Conservation (phyloP, 176 grass and related monocot species). For the Poa pratensis region DNA sequence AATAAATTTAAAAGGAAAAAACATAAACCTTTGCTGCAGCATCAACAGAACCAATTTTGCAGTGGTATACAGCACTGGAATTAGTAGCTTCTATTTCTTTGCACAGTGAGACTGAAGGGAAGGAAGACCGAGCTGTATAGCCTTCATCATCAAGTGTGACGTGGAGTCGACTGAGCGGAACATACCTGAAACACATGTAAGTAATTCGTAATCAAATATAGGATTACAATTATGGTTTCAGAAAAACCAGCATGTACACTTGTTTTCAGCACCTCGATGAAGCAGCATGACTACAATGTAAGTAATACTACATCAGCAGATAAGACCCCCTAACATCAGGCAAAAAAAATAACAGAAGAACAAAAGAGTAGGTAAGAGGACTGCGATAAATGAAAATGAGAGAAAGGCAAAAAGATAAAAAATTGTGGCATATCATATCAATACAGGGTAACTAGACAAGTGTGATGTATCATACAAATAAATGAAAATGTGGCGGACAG, state of each 20-base stretch:
- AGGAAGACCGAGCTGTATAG: conserved; percentile 57
- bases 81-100: conserved; percentile 67
- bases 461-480: not conserved
- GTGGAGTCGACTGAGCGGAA: conserved; percentile 78
- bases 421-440: not conserved
- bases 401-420: not conserved
- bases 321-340: conserved; percentile 35
- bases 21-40: conserved; percentile 84
- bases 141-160: conserved; percentile 47
- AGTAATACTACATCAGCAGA: conserved; percentile 48
- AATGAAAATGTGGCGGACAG: not conserved
- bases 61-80: conserved; percentile 68
- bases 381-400: conserved; percentile 22
- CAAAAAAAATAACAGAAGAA: conserved; percentile 37
- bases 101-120: conserved; percentile 59
- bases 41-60: conserved; percentile 84
- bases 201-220: conserved; percentile 17
- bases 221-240: conserved; percentile 25
- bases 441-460: not conserved
- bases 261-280: conserved; percentile 35
- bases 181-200: conserved; percentile 67
- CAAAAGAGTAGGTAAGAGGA: conserved; percentile 34
- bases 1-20: conserved; percentile 20
- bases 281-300: conserved; percentile 39
- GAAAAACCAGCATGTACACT: conserved; percentile 33